These are phyloP conservation scores for Acmispon strigosus DNA, from an alignment of 306 rosid genomes.

Conservation along the genomic window DNA sequence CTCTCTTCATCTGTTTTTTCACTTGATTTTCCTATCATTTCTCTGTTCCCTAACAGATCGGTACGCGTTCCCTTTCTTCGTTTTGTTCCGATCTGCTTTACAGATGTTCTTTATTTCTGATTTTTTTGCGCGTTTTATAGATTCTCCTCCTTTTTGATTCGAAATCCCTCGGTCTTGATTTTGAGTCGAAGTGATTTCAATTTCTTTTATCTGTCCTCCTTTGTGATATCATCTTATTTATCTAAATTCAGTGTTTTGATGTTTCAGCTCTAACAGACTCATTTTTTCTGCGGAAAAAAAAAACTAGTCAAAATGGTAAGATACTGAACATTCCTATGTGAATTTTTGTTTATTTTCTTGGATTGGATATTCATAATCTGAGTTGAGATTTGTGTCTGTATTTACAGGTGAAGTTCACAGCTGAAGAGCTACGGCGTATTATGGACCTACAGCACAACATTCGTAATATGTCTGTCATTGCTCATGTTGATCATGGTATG, in stretches of 20 bases:
- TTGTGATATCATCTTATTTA: too few species aligned
- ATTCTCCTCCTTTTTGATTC: background rate
- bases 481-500: conserved; percentile 86
- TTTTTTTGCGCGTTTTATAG: background rate
- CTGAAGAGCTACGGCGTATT: conserved; percentile 79
- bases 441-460: conserved; percentile 86
- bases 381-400: background rate
- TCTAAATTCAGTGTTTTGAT: background rate
- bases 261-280: conserved; percentile 6
- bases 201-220: too few species aligned
- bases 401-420: conserved; percentile 93
- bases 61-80: background rate
- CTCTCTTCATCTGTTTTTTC: background rate
- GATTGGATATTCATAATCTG: background rate
- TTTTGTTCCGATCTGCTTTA: background rate
- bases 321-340: background rate
- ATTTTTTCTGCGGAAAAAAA: conserved; percentile 2
- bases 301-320: conserved; percentile 59
- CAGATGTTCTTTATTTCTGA: background rate
- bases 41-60: background rate
- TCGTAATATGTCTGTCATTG: conserved; percentile 95
- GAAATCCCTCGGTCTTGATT: background rate
- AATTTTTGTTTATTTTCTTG: background rate
- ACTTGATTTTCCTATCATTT: background rate
- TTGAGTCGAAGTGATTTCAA: too few species aligned